These are phyloP conservation scores for Edaphochlamys debaryana DNA, from an alignment of 139 green algal genomes.

Conservation along the genomic window DNA sequence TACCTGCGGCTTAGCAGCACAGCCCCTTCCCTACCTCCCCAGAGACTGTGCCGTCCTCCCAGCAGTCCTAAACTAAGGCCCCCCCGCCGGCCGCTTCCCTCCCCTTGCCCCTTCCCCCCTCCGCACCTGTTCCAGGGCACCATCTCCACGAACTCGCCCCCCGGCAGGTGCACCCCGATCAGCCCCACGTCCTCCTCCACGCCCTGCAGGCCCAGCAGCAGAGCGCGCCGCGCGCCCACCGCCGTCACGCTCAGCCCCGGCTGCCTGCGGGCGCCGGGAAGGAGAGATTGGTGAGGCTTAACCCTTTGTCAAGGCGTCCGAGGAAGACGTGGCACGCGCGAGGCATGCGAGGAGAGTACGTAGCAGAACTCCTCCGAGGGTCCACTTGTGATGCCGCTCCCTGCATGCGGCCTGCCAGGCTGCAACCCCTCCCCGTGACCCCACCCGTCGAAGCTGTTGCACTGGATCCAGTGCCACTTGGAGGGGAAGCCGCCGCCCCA, in stretches of 20 bases:
- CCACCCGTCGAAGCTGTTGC: constrained; percentile 91
- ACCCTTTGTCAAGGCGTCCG: too few species aligned
- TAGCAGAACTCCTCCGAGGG: too few species aligned
- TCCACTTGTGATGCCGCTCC: too few species aligned
- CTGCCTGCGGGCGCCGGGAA: constrained; percentile 34
- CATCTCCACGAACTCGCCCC: constrained; percentile 88
- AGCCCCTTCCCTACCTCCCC: too few species aligned
- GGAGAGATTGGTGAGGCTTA: too few species aligned
- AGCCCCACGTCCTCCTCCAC: constrained; percentile 93
- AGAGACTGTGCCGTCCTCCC: too few species aligned
- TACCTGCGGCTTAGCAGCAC: too few species aligned
- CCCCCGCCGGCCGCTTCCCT: constrained; percentile 3
- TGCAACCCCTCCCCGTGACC: too few species aligned
- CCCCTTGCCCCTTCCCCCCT: background rate
- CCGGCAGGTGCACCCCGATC: constrained; percentile 81
- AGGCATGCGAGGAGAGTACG: too few species aligned
- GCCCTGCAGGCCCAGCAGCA: constrained; percentile 73
- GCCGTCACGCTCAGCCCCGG: constrained; percentile 83
- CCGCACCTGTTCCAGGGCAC: constrained; percentile 79
- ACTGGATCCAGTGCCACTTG: constrained; percentile 95
- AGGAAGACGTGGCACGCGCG: too few species aligned
- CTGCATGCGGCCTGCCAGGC: too few species aligned
- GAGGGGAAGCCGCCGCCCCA: constrained; percentile 96
- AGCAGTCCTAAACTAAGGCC: too few species aligned
- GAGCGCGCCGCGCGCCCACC: constrained; percentile 75